Evolutionary conservation across 352 stramenopile species (phyloP).

Genomic region (Pythium pyrilobum): DNA sequence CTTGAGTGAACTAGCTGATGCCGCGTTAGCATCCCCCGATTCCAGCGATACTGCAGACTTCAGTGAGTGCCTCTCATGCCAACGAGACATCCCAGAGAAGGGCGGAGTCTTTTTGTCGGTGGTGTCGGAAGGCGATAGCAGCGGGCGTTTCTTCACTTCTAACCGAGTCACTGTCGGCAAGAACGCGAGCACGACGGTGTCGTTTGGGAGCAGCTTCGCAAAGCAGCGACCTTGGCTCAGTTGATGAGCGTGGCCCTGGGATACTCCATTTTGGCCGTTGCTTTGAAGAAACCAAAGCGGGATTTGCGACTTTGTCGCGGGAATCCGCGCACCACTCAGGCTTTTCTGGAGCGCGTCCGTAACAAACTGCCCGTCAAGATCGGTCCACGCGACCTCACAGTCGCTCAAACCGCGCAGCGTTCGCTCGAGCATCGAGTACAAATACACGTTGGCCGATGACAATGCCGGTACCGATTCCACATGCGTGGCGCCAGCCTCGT

Average conservation of each 20-base stretch:
- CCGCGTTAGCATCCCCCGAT: neutral
- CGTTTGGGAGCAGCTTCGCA: slow-evolving; percentile 70
- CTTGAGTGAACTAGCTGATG: slow-evolving; percentile 20
- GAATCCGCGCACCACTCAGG: neutral
- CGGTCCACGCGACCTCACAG: slow-evolving; percentile 83
- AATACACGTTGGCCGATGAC: slow-evolving; percentile 67
- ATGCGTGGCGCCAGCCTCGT: neutral
- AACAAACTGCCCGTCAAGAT: slow-evolving; percentile 20
- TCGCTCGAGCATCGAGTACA: slow-evolving; percentile 85
- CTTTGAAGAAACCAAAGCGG: slow-evolving; percentile 70
- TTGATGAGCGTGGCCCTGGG: neutral
- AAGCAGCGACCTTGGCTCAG: slow-evolving; percentile 84
- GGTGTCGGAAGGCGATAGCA: slow-evolving; percentile 1
- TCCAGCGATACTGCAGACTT: slow-evolving; percentile 9
- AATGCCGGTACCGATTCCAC: slow-evolving; percentile 11
- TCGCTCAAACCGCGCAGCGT: slow-evolving; percentile 74
- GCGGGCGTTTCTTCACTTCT: slow-evolving; percentile 32
- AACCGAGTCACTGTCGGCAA: slow-evolving; percentile 63
- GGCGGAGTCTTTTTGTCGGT: neutral
- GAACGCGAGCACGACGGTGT: slow-evolving; percentile 74
- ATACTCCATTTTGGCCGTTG: slow-evolving; percentile 10
- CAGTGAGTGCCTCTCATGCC: slow-evolving; percentile 12
- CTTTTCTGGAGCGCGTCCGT: neutral
- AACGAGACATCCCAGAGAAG: slow-evolving; percentile 1
- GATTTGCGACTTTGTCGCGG: slow-evolving; percentile 44